Conservation (phyloP, 768 basidiomycete species). For the Mycena pura region DNA sequence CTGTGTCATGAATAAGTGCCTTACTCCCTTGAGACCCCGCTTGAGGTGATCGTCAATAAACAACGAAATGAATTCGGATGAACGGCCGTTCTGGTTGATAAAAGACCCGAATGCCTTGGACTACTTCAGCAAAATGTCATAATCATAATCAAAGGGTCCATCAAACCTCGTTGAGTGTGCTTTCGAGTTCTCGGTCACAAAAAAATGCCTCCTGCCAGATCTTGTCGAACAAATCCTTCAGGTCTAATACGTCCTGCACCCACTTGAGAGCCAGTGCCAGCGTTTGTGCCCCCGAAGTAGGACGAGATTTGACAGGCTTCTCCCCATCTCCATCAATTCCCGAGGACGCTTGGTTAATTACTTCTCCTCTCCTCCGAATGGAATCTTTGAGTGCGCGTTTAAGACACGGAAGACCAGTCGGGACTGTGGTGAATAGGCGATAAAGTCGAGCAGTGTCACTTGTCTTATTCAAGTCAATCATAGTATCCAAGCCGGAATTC, state of each 20-base stretch:
- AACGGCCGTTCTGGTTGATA: constrained; percentile 85
- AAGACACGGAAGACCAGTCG: constrained; percentile 68
- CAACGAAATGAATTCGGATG: constrained; percentile 93
- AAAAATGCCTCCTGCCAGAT: constrained; percentile 76
- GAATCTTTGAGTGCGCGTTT: constrained; percentile 75
- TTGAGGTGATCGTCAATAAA: constrained; percentile 97
- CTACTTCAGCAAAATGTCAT: background rate
- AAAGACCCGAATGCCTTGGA: constrained; percentile 89
- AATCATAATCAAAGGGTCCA: constrained; percentile 19
- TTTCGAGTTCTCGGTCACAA: constrained; percentile 79
- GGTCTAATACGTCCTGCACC: constrained; percentile 89
- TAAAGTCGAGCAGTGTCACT: constrained; percentile 83
- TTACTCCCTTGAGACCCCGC: constrained; percentile 91
- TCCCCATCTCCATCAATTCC: constrained; percentile 46
- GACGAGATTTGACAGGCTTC: constrained; percentile 50
- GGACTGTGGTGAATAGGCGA: constrained; percentile 72
- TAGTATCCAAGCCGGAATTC: constrained; percentile 83
- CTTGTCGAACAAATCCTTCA: constrained; percentile 91
- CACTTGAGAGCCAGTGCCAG: constrained; percentile 79
- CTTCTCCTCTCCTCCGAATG: constrained; percentile 73
- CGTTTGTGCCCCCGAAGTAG: constrained; percentile 51
- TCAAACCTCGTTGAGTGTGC: constrained; percentile 80
- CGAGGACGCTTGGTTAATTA: constrained; percentile 73
- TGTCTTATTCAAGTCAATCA: constrained; percentile 83
- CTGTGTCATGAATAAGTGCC: constrained; percentile 31